Evolutionary conservation across 192 early-diverging fungal genomes (phyloP).

Genomic region (Helicostylum pulchrum): DNA sequence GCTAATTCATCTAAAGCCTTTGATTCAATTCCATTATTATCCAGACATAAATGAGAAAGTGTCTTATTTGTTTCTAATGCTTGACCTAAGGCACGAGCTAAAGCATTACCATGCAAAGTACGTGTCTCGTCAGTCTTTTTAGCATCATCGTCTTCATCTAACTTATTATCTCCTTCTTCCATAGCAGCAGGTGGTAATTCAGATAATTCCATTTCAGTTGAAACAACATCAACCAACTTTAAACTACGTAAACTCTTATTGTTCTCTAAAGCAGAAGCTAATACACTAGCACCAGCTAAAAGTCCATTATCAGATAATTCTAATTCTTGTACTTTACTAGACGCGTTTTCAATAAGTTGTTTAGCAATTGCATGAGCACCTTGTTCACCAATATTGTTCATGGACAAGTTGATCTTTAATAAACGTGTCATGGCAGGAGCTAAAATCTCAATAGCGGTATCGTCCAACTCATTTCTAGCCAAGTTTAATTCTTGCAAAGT

Average conservation of each 20-base stretch:
- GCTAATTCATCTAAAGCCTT: conserved; percentile 30
- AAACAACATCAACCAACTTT: conserved; percentile 34
- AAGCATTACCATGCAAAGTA: conserved; percentile 33
- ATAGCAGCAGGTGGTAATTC: conserved; percentile 32
- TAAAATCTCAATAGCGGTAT: conserved; percentile 31
- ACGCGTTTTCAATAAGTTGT: conserved; percentile 4
- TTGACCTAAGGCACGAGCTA: conserved; percentile 28
- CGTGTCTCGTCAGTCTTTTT: conserved; percentile 23
- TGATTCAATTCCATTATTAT: conserved; percentile 41
- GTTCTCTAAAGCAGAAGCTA: conserved; percentile 34
- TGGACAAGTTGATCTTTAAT: conserved; percentile 36
- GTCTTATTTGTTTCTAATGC: conserved; percentile 26
- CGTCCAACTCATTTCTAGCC: conserved; percentile 43
- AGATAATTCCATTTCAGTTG: conserved; percentile 15
- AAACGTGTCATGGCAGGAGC: conserved; percentile 27
- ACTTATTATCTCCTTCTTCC: conserved; percentile 21
- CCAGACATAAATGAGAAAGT: conserved; percentile 41
- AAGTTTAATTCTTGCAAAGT: conserved; percentile 37
- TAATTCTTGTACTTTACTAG: conserved; percentile 30
- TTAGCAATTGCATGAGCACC: conserved; percentile 34
- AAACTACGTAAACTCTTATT: conserved; percentile 34
- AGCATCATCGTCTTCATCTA: conserved; percentile 15
- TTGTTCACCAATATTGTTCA: conserved; percentile 34
- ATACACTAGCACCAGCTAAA: conserved; percentile 34
- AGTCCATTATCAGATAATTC: conserved; percentile 50